Evolutionary conservation across 2,329 filamentous ascomycete species (phyloP).

Genomic region (Venturia pyrina): DNA sequence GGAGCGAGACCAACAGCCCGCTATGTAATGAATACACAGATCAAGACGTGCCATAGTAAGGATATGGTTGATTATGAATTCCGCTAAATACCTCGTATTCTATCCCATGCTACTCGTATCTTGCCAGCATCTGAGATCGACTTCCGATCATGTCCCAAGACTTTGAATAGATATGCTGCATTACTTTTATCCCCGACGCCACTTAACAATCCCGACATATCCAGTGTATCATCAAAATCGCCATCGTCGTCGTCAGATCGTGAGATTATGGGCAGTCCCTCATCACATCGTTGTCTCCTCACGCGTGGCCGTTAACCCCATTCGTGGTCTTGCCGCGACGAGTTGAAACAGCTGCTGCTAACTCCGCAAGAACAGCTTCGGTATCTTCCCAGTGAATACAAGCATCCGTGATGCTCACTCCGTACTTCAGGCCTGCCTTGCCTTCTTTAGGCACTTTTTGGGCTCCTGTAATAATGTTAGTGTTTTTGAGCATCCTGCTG

Average conservation of each 20-base stretch:
- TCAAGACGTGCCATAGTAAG: too few relatives aligned
- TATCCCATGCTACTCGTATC: too few relatives aligned
- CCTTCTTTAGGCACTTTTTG: slow-evolving; percentile 90
- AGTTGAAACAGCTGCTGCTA: slow-evolving; percentile 72
- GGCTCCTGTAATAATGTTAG: slow-evolving; percentile 44
- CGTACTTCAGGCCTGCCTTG: slow-evolving; percentile 76
- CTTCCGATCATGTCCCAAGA: not conserved
- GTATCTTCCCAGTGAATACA: slow-evolving; percentile 95
- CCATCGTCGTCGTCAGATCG: not conserved
- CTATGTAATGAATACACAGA: too few relatives aligned
- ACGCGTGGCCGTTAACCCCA: not conserved
- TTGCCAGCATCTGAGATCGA: too few relatives aligned
- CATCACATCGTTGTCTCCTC: not conserved
- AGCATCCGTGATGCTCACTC: slow-evolving; percentile 93
- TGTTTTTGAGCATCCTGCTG: not conserved
- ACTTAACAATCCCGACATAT: not conserved
- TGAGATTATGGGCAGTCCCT: not conserved
- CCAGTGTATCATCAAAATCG: not conserved
- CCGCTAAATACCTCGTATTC: too few relatives aligned
- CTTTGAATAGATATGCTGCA: not conserved
- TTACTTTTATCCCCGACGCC: not conserved
- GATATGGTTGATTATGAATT: too few relatives aligned
- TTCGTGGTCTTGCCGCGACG: slow-evolving; percentile 41
- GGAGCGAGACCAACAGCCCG: too few relatives aligned
- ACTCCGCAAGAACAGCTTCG: slow-evolving; percentile 60